These are phyloP conservation scores for Thermothielavioides terrestris DNA, from an alignment of 495 filamentous ascomycete genomes.

Conservation along the genomic window DNA sequence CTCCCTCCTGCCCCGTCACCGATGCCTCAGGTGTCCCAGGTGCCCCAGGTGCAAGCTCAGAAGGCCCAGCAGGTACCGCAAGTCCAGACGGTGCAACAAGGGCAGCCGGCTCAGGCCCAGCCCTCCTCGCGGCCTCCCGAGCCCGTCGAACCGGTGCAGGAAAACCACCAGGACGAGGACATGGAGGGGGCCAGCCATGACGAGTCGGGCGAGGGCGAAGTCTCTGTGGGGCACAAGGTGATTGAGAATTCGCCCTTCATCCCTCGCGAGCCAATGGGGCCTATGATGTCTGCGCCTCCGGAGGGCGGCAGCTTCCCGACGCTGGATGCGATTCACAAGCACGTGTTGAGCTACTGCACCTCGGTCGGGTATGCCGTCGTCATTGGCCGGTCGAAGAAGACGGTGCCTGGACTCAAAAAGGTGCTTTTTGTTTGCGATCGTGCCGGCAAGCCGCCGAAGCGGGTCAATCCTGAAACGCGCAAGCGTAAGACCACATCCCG, in stretches of 20 bases:
- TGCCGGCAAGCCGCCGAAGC: conserved; percentile 44
- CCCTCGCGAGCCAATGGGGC: conserved; percentile 37
- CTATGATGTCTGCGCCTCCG: conserved; percentile 46
- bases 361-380: conserved; percentile 51
- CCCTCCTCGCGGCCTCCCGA: conserved; percentile 31
- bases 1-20: conserved; percentile 20
- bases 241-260: conserved; percentile 37
- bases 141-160: conserved; percentile 24
- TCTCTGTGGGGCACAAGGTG: conserved; percentile 35
- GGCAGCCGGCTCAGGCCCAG: conserved; percentile 30
- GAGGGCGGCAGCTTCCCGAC: conserved; percentile 47
- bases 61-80: conserved; percentile 32
- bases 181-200: conserved; percentile 35
- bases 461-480: conserved; percentile 44
- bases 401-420: conserved; percentile 48
- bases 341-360: conserved; percentile 44
- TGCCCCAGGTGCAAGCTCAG: too few species aligned
- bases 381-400: conserved; percentile 51
- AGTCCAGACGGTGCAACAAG: conserved; percentile 27
- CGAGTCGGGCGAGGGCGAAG: conserved; percentile 31
- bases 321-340: conserved; percentile 46
- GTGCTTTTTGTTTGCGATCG: conserved; percentile 51
- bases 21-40: conserved; percentile 22
- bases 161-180: conserved; percentile 33
- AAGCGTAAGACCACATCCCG: conserved; percentile 50